Base-by-base conservation (phyloP, 495 filamentous ascomycete species). In the Staphylotrichum longicolle region DNA sequence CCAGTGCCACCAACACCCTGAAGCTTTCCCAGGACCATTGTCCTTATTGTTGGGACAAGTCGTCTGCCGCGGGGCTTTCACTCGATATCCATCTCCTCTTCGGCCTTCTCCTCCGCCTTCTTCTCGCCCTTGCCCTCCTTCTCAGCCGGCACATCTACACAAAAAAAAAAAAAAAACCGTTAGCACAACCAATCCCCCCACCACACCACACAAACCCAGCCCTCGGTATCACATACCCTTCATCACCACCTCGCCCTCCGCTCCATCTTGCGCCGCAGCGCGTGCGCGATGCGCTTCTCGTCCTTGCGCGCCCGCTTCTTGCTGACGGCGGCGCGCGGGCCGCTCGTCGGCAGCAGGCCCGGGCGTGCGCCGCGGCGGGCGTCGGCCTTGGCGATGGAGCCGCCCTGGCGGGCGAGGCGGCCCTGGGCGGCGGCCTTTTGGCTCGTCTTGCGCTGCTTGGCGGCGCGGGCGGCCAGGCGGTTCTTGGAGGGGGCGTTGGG, bases 401-500 rank as follows among this genome's bases (percentile, higher is more conserved):
- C 64, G 51, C 45, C 56, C 12, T 15, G 4, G 12, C 8, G 5
- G 7, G 8, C 12, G 6, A 60, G 47, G 40, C 58, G 33, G 45
- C 68, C 64, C 37, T 53, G 60, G n/a, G 66, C 64, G 7, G 66
- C 60, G 10, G 65, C 62, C 45, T 70, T 65, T 33, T 72, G 60
- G 41, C 61, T 57, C 44, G 68, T 57, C 54, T 76, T 73, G 30
- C 64, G 65, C 5, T 62, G 57, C 47, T 66, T 72, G 44, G 69
- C 68, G 3, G 71, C 70, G 33, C 69, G 72, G 5, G 76, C 75
- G 11, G 65, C 64, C 7, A 74, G 70, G 3, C 76, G 70, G 71
- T 77, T 77, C 32, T 73, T 72, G 33, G 75, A 78, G 20, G 72
- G 64, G n/a, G 68, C 67, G 67, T 80, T 80, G 58, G 78, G 77